These are phyloP conservation scores for Fusarium setosum DNA, from an alignment of 2,329 filamentous ascomycete species.

Conservation along the genomic window DNA sequence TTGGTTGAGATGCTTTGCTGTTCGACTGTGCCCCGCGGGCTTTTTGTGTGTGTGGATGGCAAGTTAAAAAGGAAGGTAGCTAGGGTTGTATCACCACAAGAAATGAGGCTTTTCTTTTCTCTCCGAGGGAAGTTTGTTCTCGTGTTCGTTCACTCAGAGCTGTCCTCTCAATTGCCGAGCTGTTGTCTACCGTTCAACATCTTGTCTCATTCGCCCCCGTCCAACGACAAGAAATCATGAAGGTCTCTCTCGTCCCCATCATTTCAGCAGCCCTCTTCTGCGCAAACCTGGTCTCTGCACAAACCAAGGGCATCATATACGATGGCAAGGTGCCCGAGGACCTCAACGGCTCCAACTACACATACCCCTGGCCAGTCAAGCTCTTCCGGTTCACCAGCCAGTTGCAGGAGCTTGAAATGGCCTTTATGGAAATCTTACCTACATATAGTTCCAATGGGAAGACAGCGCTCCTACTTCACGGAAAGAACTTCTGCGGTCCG, in stretches of 20 bases:
- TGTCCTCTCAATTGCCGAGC: too few species aligned
- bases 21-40: background rate
- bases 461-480: conserved; percentile 62
- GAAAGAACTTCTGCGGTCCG: conserved; percentile 66
- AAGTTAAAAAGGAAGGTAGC: background rate
- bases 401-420: conserved; percentile 61
- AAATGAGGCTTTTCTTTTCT: background rate
- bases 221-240: conserved; percentile 34
- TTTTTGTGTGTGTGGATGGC: background rate
- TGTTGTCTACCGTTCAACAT: background rate
- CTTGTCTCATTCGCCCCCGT: background rate
- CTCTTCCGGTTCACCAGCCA: conserved; percentile 61
- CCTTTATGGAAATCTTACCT: conserved; percentile 64
- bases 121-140: too few species aligned
- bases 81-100: background rate
- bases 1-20: background rate
- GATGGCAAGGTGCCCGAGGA: conserved; percentile 53
- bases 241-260: conserved; percentile 36
- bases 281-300: conserved; percentile 35
- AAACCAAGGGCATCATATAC: conserved; percentile 47
- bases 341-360: conserved; percentile 63
- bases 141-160: too few species aligned
- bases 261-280: conserved; percentile 27
- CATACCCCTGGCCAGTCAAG: conserved; percentile 63
- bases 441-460: conserved; percentile 49